Evolutionary conservation across 352 stramenopile genomes (phyloP), one percentile per base, ranked within the genome.

Genomic region (Pythium graminicola): DNA sequence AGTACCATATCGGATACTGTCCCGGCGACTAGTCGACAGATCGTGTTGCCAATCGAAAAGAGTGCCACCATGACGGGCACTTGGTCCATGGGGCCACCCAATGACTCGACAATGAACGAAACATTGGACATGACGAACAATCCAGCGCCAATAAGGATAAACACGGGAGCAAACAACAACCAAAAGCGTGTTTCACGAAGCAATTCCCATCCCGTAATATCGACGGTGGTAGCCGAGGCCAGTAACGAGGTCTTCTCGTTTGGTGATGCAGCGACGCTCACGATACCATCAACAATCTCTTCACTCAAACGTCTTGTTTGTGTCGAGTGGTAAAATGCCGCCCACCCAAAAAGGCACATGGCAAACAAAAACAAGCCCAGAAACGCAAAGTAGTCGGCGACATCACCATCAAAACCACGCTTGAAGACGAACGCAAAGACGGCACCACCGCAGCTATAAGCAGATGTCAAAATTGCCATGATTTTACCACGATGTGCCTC

Each of bases 81-180:
- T 50, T 89, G 78, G 1, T 81, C 64, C 43, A 76, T 60, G 1
- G 67, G 63, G 0, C 78, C 80, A 14, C 66, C 64, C 14, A 86
- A 62, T 11, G 80, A 89, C 56, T 93, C 80, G 29, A 91, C 73
- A 43, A 93, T 86, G 58, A 93, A 93, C 6, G 80, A 73, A 4
- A 93, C 72, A 53, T 93, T 93, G 24, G 81, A 87, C 76, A 93
- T 89, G 40, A 93, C 68, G 45, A 91, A 76, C 8, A 91, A 44
- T 0, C 74, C 76, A 1, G 73, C 72, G 22, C 82, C 82, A 59
- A 93, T 75, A 24, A 81, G 53, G 50, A 93, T 80, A 47, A 93
- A 73, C 35, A 93, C 78, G 4, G 75, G 65, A 6, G 73, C 58
- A 43, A 93, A 91, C 11, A 93, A 71, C 54, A 91, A 65, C 74